Conservation (phyloP, 495 filamentous ascomycete species). For the Podospora australis region DNA sequence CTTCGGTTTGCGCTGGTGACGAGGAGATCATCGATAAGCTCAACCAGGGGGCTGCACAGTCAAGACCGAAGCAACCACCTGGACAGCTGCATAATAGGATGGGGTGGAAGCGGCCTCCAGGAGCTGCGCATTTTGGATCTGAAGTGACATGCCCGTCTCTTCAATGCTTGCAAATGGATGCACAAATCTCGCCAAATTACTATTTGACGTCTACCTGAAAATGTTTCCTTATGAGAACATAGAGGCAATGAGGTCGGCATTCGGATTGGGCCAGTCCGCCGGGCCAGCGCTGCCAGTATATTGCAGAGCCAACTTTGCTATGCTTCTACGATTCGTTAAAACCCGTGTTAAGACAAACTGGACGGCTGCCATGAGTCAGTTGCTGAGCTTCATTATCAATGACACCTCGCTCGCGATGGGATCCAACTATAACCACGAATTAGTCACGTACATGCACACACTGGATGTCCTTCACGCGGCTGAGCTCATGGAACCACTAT, state of each 20-base stretch:
- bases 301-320: neutral
- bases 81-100: slow-evolving; percentile 19
- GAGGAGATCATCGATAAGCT: slow-evolving; percentile 9
- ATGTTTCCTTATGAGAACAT: slow-evolving; percentile 1
- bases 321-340: neutral
- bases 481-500: neutral
- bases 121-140: neutral
- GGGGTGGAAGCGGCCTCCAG: slow-evolving; percentile 7
- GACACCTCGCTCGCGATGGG: neutral
- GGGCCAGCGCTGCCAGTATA: neutral
- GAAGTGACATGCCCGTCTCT: slow-evolving; percentile 4
- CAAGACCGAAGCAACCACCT: slow-evolving; percentile 15
- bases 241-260: neutral
- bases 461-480: neutral
- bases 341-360: slow-evolving; percentile 2
- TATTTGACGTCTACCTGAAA: neutral
- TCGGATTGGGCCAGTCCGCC: neutral
- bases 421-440: neutral
- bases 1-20: slow-evolving; percentile 15
- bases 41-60: slow-evolving; percentile 4
- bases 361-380: neutral
- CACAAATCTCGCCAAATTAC: neutral
- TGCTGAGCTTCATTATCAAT: neutral
- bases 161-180: slow-evolving; percentile 1
- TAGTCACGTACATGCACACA: neutral